Evolutionary conservation across 495 filamentous ascomycete genomes (phyloP).

Genomic region (Penicillium psychrofluorescens): DNA sequence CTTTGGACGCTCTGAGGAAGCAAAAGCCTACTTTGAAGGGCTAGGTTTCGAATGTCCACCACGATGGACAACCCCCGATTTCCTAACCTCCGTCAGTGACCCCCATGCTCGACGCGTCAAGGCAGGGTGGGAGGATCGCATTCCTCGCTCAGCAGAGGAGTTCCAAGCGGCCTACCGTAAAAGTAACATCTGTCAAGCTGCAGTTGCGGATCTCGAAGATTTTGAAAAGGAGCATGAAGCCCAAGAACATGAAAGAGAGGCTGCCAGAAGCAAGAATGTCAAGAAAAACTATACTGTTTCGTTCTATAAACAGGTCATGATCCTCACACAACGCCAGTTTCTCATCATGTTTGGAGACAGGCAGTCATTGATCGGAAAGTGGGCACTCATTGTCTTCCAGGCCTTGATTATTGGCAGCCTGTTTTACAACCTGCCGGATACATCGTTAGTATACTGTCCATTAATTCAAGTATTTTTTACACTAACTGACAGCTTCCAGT

Average conservation of each 20-base stretch:
- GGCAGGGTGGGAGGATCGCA: conserved; percentile 62
- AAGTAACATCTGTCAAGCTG: conserved; percentile 29
- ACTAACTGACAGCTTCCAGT: conserved; percentile 60
- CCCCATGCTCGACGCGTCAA: conserved; percentile 52
- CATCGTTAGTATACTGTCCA: conserved; percentile 9
- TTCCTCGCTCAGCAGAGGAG: conserved; percentile 52
- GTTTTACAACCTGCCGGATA: conserved; percentile 68
- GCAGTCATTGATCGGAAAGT: conserved; percentile 10
- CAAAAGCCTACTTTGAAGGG: conserved; percentile 69
- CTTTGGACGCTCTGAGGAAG: conserved; percentile 65
- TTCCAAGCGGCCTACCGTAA: conserved; percentile 49
- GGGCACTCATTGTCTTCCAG: conserved; percentile 66
- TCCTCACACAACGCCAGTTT: conserved; percentile 74
- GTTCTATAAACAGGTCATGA: conserved; percentile 73
- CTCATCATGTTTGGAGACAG: conserved; percentile 80
- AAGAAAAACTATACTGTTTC: conserved; percentile 81
- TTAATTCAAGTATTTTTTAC: conserved; percentile 41
- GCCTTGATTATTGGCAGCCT: conserved; percentile 55
- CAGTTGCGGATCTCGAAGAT: conserved; percentile 34
- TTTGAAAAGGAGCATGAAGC: conserved; percentile 46
- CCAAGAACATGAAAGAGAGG: conserved; percentile 48
- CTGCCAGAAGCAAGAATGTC: conserved; percentile 63
- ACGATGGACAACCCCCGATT: conserved; percentile 79
- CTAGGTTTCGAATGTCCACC: conserved; percentile 73
- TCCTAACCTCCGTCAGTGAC: conserved; percentile 77